A percentile compares a stretch with the other conserved stretches of the same genome.
phyloP scores from a whole-genome alignment of 768 basidiomycete species.

The Hypholoma sublateritium region DNA sequence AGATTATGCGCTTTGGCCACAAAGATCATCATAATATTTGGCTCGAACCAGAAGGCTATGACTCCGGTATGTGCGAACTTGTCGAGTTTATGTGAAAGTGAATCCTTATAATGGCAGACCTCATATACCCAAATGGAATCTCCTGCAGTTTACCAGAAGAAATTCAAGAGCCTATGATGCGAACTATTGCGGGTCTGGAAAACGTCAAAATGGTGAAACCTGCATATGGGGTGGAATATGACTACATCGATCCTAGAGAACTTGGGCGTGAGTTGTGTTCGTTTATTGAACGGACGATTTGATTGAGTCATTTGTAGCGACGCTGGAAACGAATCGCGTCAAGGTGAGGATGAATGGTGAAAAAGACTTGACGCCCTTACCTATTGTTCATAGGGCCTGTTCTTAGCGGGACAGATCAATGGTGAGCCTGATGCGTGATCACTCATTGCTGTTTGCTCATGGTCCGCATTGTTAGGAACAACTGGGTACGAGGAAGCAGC shows the following conservation, averaged over 20 bases:
- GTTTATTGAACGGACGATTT: not conserved
- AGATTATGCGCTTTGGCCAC: slow-evolving; percentile 75
- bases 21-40: slow-evolving; percentile 75
- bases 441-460: not conserved
- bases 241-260: slow-evolving; percentile 85
- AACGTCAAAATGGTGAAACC: slow-evolving; percentile 81
- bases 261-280: slow-evolving; percentile 53
- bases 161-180: slow-evolving; percentile 78
- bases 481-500: slow-evolving; percentile 96
- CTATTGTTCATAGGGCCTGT: slow-evolving; percentile 60
- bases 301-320: slow-evolving; percentile 47
- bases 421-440: slow-evolving; percentile 34
- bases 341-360: slow-evolving; percentile 38
- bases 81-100: not conserved
- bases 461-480: slow-evolving; percentile 48
- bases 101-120: slow-evolving; percentile 40
- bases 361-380: not conserved
- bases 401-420: slow-evolving; percentile 90
- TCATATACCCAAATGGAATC: slow-evolving; percentile 90
- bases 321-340: slow-evolving; percentile 85
- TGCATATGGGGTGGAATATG: slow-evolving; percentile 93
- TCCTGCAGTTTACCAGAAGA: slow-evolving; percentile 89
- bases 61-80: slow-evolving; percentile 55
- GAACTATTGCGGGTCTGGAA: slow-evolving; percentile 82
- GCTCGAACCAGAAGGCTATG: slow-evolving; percentile 92